These are phyloP conservation scores for Ophiostoma montium DNA, from an alignment of 2,329 filamentous ascomycete species.

Conservation along the genomic window DNA sequence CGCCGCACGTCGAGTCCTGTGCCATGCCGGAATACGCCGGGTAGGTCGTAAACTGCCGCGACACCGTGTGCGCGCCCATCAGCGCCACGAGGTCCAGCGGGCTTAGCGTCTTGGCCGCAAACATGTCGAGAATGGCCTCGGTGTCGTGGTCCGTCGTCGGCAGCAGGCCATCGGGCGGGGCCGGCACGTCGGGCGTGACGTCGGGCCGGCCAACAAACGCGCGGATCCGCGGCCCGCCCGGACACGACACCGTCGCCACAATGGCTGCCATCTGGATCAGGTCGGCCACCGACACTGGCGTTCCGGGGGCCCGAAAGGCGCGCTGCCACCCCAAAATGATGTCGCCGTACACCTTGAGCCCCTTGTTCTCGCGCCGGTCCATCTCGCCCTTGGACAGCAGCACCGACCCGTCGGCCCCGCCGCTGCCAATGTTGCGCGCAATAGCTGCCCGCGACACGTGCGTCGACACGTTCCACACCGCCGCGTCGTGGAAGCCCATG, in stretches of 20 bases:
- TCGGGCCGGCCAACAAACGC: constrained; percentile 36
- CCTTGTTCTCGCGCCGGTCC: constrained; percentile 27
- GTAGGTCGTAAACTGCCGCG: constrained; percentile 32
- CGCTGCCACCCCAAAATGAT: constrained; percentile 24
- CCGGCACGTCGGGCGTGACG: constrained; percentile 18
- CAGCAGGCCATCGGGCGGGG: constrained; percentile 29
- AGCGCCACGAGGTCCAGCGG: constrained; percentile 36
- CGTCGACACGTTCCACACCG: constrained; percentile 22
- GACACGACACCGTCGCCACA: constrained; percentile 34
- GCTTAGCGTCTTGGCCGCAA: constrained; percentile 35
- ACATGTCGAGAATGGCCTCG: constrained; percentile 29
- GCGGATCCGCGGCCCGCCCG: constrained; percentile 34
- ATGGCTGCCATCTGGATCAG: constrained; percentile 36
- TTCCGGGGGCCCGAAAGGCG: constrained; percentile 20
- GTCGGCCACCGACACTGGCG: constrained; percentile 34
- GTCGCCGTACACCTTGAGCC: constrained; percentile 27
- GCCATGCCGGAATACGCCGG: constrained; percentile 21
- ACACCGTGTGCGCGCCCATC: constrained; percentile 37
- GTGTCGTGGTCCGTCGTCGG: constrained; percentile 27
- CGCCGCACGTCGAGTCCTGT: constrained; percentile 33
- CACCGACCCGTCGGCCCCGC: constrained; percentile 32
- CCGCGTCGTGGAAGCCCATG: constrained; percentile 33
- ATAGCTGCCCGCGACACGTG: neutral
- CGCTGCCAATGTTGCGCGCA: constrained; percentile 1
- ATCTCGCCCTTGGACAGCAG: constrained; percentile 27